A percentile compares a stretch with the other conserved stretches of the same genome.
These are phyloP conservation scores for Fusarium virguliforme DNA, from an alignment of 2,329 filamentous ascomycete species.

Conservation along the genomic window DNA sequence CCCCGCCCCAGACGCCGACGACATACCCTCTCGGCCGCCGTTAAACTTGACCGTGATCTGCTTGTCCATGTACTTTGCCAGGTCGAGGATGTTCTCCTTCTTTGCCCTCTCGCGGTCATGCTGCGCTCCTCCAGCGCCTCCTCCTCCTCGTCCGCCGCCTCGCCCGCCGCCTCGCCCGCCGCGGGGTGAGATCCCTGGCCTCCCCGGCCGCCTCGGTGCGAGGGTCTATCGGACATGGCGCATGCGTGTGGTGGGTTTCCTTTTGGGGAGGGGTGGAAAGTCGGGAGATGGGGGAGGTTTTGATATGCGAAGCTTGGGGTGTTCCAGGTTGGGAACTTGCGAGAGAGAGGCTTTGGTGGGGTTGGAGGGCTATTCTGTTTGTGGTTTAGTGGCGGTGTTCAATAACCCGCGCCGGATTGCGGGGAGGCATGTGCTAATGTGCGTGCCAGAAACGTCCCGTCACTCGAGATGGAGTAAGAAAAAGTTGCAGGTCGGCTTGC, in stretches of 20 bases:
- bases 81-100: constrained; percentile 98
- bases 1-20: not conserved
- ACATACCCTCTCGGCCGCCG: constrained; percentile 87
- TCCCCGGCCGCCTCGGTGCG: constrained; percentile 64
- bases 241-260: constrained; percentile 43
- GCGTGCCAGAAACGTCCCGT: not conserved
- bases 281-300: constrained; percentile 16
- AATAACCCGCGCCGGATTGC: not conserved
- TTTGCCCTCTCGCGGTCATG: constrained; percentile 82
- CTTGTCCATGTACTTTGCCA: constrained; percentile 98
- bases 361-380: constrained; percentile 31
- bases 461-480: not conserved
- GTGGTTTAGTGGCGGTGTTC: not conserved
- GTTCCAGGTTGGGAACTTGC: constrained; percentile 41
- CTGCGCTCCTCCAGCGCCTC: constrained; percentile 61
- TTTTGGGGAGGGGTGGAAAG: constrained; percentile 23
- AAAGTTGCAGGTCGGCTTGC: constrained; percentile 1
- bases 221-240: constrained; percentile 68
- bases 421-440: constrained; percentile 6
- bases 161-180: constrained; percentile 63
- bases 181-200: constrained; percentile 59
- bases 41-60: constrained; percentile 96
- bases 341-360: constrained; percentile 40
- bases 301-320: constrained; percentile 38
- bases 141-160: constrained; percentile 65